Percentiles rank a stretch among this genome's conserved stretches.
phyloP scores from a whole-genome alignment of 2,329 filamentous ascomycete genomes.

The Sordariomycetes sp. region DNA sequence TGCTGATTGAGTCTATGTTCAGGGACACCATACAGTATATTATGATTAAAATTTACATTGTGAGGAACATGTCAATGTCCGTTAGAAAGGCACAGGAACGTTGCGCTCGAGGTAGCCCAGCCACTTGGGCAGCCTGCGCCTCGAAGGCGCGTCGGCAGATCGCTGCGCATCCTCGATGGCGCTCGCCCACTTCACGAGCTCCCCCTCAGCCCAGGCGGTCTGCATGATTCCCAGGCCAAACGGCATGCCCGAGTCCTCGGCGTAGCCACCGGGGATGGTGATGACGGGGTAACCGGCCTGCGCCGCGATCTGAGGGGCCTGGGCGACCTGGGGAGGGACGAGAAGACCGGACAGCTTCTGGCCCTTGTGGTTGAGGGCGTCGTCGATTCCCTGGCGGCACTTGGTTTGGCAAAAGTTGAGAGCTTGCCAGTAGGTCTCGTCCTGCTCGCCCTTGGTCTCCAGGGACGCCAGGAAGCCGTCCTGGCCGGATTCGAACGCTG shows the following conservation, averaged over 20 bases:
- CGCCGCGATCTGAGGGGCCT: constrained; percentile 60
- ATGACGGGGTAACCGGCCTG: constrained; percentile 69
- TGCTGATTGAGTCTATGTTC: too few relatives aligned
- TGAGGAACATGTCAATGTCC: too few relatives aligned
- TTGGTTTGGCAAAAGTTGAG: constrained; percentile 50
- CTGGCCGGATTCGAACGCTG: constrained; percentile 62
- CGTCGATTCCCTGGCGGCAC: constrained; percentile 60
- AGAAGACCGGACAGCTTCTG: constrained; percentile 51
- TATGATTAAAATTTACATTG: too few relatives aligned
- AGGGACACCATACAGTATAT: too few relatives aligned
- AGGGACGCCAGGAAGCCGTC: constrained; percentile 60
- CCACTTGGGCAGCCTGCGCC: constrained; percentile 42
- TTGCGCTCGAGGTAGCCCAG: constrained; percentile 37
- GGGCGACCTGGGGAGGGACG: constrained; percentile 58
- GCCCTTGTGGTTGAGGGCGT: constrained; percentile 43
- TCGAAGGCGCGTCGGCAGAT: constrained; percentile 29
- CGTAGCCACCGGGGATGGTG: constrained; percentile 55
- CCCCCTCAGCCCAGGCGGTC: constrained; percentile 47
- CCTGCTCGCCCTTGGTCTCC: constrained; percentile 47
- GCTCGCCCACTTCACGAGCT: constrained; percentile 46
- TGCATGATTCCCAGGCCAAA: constrained; percentile 48
- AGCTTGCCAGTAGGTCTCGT: constrained; percentile 60
- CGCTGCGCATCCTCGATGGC: constrained; percentile 49
- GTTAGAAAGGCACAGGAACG: constrained; percentile 26
- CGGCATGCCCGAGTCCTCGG: constrained; percentile 46